These are phyloP conservation scores for Ceratopteris richardii DNA, from an alignment of 75 land plant species.

Conservation along the genomic window DNA sequence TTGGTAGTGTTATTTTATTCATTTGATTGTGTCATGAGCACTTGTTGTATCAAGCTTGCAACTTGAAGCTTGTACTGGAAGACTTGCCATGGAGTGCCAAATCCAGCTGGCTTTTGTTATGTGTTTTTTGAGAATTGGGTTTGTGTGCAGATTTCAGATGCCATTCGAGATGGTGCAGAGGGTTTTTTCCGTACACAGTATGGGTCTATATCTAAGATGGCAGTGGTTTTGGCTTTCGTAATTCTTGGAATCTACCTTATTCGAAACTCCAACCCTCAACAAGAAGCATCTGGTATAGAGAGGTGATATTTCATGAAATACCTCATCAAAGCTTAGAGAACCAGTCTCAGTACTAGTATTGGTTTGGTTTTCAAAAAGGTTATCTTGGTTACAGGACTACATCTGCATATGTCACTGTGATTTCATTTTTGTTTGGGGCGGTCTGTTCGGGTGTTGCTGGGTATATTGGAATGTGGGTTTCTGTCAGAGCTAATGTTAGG, in stretches of 20 bases:
- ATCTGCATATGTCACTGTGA: conserved; percentile 78
- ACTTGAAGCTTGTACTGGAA: too few relatives aligned
- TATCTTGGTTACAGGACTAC: conserved; percentile 56
- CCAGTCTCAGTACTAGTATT: neutral
- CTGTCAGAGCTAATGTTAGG: conserved; percentile 98
- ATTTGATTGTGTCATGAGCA: too few relatives aligned
- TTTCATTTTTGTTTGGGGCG: conserved; percentile 91
- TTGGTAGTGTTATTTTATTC: too few relatives aligned
- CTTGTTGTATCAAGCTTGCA: too few relatives aligned
- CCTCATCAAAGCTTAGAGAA: neutral
- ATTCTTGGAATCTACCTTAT: conserved; percentile 78
- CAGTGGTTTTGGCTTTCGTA: conserved; percentile 60
- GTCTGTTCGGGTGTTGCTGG: conserved; percentile 96
- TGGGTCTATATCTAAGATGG: conserved; percentile 97
- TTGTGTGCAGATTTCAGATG: conserved; percentile 86
- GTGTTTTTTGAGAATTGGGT: too few relatives aligned
- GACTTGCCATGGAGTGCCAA: too few relatives aligned
- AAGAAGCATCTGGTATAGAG: conserved; percentile 80
- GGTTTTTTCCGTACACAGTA: conserved; percentile 98
- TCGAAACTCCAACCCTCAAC: conserved; percentile 78
- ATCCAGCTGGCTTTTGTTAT: too few relatives aligned
- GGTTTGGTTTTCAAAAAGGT: neutral
- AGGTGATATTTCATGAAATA: conserved; percentile 59
- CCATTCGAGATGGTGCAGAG: conserved; percentile 99
- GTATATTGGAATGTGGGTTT: conserved; percentile 99